Conservation (phyloP, 306 rosid genomes). For the Begonia masoniana region DNA sequence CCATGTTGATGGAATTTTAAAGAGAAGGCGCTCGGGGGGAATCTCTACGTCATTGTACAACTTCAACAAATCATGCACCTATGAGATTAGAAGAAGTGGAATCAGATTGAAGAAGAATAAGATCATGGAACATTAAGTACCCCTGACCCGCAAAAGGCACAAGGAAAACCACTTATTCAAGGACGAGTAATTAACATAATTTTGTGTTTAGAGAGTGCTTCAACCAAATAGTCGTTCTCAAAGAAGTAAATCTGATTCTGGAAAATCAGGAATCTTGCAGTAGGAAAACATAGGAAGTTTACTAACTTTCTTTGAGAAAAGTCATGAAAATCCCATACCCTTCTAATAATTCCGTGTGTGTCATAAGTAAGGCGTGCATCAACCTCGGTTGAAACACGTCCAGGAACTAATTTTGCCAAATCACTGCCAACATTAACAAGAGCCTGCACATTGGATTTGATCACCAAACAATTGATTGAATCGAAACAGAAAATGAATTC, state of each 20-base stretch:
- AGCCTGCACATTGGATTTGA: constrained; percentile 43
- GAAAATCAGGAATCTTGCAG: constrained; percentile 4
- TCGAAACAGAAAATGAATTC: neutral
- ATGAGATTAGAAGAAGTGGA: constrained; percentile 23
- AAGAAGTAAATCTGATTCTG: neutral
- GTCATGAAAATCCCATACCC: constrained; percentile 30
- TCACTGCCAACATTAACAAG: constrained; percentile 76
- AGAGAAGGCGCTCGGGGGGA: constrained; percentile 63
- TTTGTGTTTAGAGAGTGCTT: too few relatives aligned
- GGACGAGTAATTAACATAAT: too few relatives aligned
- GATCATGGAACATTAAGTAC: neutral
- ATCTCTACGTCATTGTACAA: constrained; percentile 47
- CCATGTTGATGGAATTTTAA: constrained; percentile 98
- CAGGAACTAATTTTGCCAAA: constrained; percentile 80
- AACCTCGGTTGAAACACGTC: constrained; percentile 95
- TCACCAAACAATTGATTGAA: neutral
- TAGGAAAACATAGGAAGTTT: neutral
- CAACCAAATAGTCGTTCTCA: neutral
- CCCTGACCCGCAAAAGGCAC: neutral
- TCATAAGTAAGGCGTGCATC: constrained; percentile 94
- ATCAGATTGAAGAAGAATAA: constrained; percentile 17
- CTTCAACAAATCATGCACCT: constrained; percentile 87
- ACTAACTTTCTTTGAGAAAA: neutral
- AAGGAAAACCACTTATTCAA: too few relatives aligned
- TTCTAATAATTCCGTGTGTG: constrained; percentile 68